Conservation (phyloP, 768 basidiomycete species). For the Lyophyllum decastes region DNA sequence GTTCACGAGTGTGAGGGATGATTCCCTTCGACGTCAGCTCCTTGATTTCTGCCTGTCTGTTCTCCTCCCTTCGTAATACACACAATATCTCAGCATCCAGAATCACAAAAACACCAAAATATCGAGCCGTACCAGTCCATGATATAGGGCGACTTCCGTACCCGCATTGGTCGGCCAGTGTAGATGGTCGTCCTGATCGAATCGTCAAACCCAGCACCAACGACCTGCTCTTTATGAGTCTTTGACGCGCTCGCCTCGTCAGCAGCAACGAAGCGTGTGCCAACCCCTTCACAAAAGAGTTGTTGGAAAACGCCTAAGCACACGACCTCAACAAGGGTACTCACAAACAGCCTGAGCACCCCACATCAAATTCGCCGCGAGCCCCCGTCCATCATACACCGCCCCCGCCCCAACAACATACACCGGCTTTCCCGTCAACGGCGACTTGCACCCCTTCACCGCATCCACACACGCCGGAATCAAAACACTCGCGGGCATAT, state of each 20-base stretch:
- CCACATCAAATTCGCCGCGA: conserved; percentile 87
- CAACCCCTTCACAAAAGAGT: conserved; percentile 16
- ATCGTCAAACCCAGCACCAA: conserved; percentile 76
- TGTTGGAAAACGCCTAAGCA: no score
- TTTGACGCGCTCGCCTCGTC: no score
- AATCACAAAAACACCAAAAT: background rate
- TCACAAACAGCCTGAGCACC: conserved; percentile 87
- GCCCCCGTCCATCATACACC: conserved; percentile 83
- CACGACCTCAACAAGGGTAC: conserved; percentile 28
- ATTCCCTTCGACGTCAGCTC: conserved; percentile 80
- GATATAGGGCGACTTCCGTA: conserved; percentile 82
- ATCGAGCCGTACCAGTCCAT: conserved; percentile 64
- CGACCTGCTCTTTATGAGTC: conserved; percentile 77
- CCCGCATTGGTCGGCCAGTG: conserved; percentile 89
- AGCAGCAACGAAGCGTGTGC: no score
- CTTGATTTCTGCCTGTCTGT: conserved; percentile 79
- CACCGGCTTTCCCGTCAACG: conserved; percentile 80
- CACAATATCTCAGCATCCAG: background rate
- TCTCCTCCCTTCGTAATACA: conserved; percentile 81
- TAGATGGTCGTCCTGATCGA: conserved; percentile 84
- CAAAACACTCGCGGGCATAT: conserved; percentile 80
- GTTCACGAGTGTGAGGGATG: conserved; percentile 69
- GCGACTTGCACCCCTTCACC: conserved; percentile 73
- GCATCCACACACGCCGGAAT: conserved; percentile 91
- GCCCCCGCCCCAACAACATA: conserved; percentile 92